These are phyloP conservation scores for Tubosaeta sp. DNA, from an alignment of 768 basidiomycete species.

Conservation along the genomic window DNA sequence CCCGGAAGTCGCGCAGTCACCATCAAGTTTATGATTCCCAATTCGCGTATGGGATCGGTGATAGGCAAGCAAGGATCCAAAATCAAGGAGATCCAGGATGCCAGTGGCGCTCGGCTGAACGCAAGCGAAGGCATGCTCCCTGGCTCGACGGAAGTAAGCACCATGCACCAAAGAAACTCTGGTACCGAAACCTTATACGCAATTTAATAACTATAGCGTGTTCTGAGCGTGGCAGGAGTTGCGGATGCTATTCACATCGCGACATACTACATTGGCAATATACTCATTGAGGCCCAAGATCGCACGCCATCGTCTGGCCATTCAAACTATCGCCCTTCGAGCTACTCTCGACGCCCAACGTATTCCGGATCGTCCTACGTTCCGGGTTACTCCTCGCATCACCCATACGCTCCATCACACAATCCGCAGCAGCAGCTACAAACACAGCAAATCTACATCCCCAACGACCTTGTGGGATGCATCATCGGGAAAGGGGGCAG, in stretches of 20 bases:
- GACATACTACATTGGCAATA: conserved; percentile 98
- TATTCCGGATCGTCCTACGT: conserved; percentile 62
- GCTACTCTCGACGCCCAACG: conserved; percentile 45
- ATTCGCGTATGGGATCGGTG: conserved; percentile 98
- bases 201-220: conserved; percentile 56
- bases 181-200: conserved; percentile 6
- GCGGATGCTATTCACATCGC: conserved; percentile 99
- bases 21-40: conserved; percentile 99
- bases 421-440: conserved; percentile 73
- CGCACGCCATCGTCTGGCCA: conserved; percentile 66
- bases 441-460: conserved; percentile 98
- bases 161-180: background rate
- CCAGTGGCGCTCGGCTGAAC: conserved; percentile 92
- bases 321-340: conserved; percentile 62
- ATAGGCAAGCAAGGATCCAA: conserved; percentile 98
- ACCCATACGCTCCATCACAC: conserved; percentile 47
- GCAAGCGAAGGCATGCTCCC: conserved; percentile 98
- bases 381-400: conserved; percentile 51
- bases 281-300: conserved; percentile 90
- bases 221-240: conserved; percentile 95
- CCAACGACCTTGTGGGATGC: conserved; percentile 93
- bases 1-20: conserved; percentile 98
- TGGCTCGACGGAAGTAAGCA: conserved; percentile 92
- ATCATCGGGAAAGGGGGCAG: conserved; percentile 98
- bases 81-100: conserved; percentile 99